These are phyloP conservation scores for Debaryomyces sp. DNA, from an alignment of 1,139 yeast genomes.

Conservation along the genomic window DNA sequence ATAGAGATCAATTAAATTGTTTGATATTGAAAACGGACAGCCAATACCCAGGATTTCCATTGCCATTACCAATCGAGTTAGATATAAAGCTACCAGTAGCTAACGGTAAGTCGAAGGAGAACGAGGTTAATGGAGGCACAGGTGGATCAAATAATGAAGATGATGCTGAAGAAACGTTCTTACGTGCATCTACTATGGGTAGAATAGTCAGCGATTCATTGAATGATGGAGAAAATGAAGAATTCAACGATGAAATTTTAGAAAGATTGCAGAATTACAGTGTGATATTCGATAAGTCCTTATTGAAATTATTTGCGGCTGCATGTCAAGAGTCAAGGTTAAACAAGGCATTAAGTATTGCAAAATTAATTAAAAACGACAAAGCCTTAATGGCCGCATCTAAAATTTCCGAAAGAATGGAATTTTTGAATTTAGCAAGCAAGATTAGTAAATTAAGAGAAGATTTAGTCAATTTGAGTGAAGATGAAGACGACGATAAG, in stretches of 20 bases:
- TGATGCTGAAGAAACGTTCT: constrained; percentile 46
- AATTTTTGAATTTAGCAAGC: constrained; percentile 63
- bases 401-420: constrained; percentile 81
- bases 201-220: constrained; percentile 49
- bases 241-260: constrained; percentile 39
- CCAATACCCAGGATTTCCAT: constrained; percentile 65
- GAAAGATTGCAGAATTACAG: constrained; percentile 56
- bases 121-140: constrained; percentile 20
- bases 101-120: constrained; percentile 9
- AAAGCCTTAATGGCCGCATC: constrained; percentile 83
- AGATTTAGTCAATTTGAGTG: constrained; percentile 33
- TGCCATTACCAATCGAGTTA: constrained; percentile 81
- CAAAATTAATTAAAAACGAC: constrained; percentile 68
- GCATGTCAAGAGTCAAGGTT: constrained; percentile 71
- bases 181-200: constrained; percentile 52
- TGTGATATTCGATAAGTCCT: constrained; percentile 66
- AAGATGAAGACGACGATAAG: constrained; percentile 18
- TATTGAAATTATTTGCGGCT: constrained; percentile 73
- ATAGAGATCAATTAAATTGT: constrained; percentile 69
- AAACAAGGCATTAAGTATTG: constrained; percentile 71
- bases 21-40: constrained; percentile 68
- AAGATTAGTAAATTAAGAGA: constrained; percentile 71
- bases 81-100: constrained; percentile 66
- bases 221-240: constrained; percentile 34
- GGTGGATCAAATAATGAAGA: constrained; percentile 32